Percentiles rank a stretch among this genome's conserved stretches.
These are phyloP conservation scores for Talaromyces sp. DNA, from an alignment of 2,329 filamentous ascomycete genomes.

Conservation along the genomic window DNA sequence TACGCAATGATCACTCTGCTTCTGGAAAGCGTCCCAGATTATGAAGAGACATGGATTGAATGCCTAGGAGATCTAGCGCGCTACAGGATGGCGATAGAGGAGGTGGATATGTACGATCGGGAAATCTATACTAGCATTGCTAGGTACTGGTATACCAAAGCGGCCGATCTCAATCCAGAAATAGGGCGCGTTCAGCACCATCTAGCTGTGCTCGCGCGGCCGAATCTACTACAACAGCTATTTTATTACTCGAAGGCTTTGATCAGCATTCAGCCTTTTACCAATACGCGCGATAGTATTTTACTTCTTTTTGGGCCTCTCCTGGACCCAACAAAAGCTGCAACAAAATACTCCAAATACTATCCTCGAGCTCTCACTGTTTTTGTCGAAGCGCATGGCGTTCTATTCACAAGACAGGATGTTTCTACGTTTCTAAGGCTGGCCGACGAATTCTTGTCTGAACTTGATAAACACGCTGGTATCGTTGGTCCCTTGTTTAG, in stretches of 20 bases:
- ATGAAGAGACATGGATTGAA: conserved; percentile 88
- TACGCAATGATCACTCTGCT: conserved; percentile 87
- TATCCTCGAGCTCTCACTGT: conserved; percentile 34
- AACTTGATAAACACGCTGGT: conserved; percentile 46
- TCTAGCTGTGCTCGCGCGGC: conserved; percentile 62
- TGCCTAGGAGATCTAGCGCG: conserved; percentile 81
- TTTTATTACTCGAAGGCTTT: conserved; percentile 58
- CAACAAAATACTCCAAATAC: conserved; percentile 22
- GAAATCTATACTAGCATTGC: conserved; percentile 79
- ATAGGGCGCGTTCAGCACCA: conserved; percentile 84
- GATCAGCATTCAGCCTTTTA: conserved; percentile 51
- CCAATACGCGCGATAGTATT: conserved; percentile 53
- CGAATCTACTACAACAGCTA: conserved; percentile 53
- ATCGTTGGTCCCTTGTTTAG: conserved; percentile 46
- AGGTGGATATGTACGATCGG: conserved; percentile 66
- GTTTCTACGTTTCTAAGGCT: conserved; percentile 37
- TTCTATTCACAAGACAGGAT: conserved; percentile 39
- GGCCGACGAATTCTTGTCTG: conserved; percentile 38
- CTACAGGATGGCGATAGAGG: conserved; percentile 89
- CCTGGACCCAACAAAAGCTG: conserved; percentile 36
- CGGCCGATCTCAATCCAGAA: conserved; percentile 68
- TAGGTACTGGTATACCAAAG: conserved; percentile 77
- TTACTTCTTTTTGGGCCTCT: conserved; percentile 51
- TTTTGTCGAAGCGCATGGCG: conserved; percentile 52
- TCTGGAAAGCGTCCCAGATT: conserved; percentile 76